Conservation (phyloP, 1,284 basidiomycete genomes). For the Cutaneotrichosporon cyanovorans region DNA sequence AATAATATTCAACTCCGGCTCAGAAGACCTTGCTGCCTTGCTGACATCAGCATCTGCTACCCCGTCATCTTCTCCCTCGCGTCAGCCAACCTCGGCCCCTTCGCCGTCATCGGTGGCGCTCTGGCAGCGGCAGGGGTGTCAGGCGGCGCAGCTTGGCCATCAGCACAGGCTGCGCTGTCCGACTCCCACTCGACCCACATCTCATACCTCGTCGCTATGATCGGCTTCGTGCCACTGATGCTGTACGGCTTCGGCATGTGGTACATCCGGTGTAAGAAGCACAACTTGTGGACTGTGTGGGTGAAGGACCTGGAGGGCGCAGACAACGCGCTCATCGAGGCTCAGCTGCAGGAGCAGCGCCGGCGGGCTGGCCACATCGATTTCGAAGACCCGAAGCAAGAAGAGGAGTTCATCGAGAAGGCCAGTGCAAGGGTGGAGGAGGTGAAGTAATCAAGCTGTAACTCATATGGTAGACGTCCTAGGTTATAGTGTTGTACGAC, state of each 20-base stretch:
- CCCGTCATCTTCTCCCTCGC: constrained; percentile 34
- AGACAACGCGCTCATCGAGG: not conserved
- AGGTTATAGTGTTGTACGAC: no score
- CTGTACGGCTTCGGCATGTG: constrained; percentile 22
- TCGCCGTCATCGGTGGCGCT: constrained; percentile 28
- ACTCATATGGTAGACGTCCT: no score
- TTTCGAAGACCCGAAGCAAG: no score
- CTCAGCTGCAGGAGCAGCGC: not conserved
- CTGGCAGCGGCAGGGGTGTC: constrained; percentile 27
- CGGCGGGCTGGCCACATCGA: no score
- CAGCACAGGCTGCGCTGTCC: constrained; percentile 22
- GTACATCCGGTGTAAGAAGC: constrained; percentile 13
- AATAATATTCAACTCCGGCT: not conserved
- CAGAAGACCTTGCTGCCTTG: no score
- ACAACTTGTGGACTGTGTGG: constrained; percentile 14
- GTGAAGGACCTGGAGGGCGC: constrained; percentile 12
- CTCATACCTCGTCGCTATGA: constrained; percentile 22
- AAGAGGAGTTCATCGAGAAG: no score
- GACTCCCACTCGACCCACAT: constrained; percentile 19
- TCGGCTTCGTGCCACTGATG: constrained; percentile 22
- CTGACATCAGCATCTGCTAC: constrained; percentile 20
- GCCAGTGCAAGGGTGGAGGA: no score
- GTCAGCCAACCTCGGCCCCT: constrained; percentile 28
- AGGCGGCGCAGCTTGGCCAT: constrained; percentile 26
- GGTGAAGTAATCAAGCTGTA: no score